Evolutionary conservation across 2,329 filamentous ascomycete species (phyloP), one percentile per base, ranked within the genome.

Genomic region (Xylariomycetidae sp.): DNA sequence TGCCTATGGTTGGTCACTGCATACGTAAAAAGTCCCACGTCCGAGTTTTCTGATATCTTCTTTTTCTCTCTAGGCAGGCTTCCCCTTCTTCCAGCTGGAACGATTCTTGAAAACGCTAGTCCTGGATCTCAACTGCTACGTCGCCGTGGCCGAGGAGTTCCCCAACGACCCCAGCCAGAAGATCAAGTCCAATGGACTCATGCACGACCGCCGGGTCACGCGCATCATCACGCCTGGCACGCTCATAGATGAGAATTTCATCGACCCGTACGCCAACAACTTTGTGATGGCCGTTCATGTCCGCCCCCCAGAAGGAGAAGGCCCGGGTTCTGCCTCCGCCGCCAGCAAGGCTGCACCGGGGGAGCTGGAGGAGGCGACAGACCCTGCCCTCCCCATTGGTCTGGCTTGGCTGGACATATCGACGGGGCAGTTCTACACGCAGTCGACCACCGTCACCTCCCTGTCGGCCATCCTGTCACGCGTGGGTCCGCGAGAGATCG

Each of bases 221-320:
- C 80, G 92, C 37, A 82, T 98, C 47, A 79, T 98, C 52, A 96
- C 92, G 1, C 88, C 92, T 1, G 92, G 92, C 14, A 98, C 92
- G 2, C 68, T 98, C 34, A 95, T 98, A 46, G 92, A 98, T 59
- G 92, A 98, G 61, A 89, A 88, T 49, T 98, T 96, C 58, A 88
- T 98, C 69, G 86, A 96, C 55, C 86, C 88, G 2, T 90, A 85
- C 54, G 79, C 85, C 50, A 95, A 92, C 60, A 96, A 95, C 56
- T 98, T 90, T 57, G 71, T 96, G 20, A 74, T 96, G 56, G 82
- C 85, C 23, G 74, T 96, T 29, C 76, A 93, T 52, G 57, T 83
- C 18, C 43, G 47, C 19, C 30, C 33, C 26, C 29, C 48, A 19
- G 34, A 27, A 35, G 28, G 40, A 47, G 34, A 57, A 34, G 14